Percentiles rank a stretch among this genome's conserved stretches.
Evolutionary conservation across 352 stramenopile species (phyloP).

Genomic region (Phytophthora citricola): DNA sequence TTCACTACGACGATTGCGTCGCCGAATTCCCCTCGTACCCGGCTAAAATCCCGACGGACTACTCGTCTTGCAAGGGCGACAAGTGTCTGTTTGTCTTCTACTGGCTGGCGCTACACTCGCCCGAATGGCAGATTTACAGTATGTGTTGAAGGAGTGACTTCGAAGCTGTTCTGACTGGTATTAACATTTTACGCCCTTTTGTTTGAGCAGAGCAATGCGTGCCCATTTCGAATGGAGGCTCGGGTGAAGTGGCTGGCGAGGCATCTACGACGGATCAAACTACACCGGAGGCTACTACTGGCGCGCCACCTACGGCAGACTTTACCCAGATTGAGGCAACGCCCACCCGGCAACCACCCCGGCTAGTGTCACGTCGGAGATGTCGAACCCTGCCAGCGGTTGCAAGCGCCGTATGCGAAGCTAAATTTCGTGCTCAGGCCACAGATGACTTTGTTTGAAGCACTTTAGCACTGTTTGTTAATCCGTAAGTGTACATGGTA

Average conservation of each 20-base stretch:
- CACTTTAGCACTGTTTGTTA: too few species aligned
- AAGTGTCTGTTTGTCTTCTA: slow-evolving; percentile 57
- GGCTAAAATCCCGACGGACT: slow-evolving; percentile 53
- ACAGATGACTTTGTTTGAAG: too few species aligned
- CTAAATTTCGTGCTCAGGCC: background rate
- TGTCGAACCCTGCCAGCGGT: background rate
- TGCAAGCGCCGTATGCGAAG: slow-evolving; percentile 27
- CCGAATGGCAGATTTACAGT: slow-evolving; percentile 53
- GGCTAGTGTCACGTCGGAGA: background rate
- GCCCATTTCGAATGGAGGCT: slow-evolving; percentile 33
- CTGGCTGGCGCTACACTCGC: slow-evolving; percentile 50
- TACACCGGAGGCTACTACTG: slow-evolving; percentile 7
- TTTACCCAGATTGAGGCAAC: slow-evolving; percentile 15
- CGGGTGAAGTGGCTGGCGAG: slow-evolving; percentile 14
- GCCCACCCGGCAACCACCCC: background rate
- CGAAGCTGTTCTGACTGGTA: background rate
- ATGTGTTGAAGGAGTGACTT: slow-evolving; percentile 2
- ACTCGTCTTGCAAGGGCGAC: slow-evolving; percentile 46
- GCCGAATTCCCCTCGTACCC: slow-evolving; percentile 44
- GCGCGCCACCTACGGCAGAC: slow-evolving; percentile 9
- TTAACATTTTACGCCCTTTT: slow-evolving; percentile 2
- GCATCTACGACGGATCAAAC: slow-evolving; percentile 7
- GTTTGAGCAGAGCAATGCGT: slow-evolving; percentile 34
- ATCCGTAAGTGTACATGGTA: too few species aligned
- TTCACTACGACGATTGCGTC: slow-evolving; percentile 57